Conservation (phyloP, 2,329 filamentous ascomycete species). For the Fusarium sp. region DNA sequence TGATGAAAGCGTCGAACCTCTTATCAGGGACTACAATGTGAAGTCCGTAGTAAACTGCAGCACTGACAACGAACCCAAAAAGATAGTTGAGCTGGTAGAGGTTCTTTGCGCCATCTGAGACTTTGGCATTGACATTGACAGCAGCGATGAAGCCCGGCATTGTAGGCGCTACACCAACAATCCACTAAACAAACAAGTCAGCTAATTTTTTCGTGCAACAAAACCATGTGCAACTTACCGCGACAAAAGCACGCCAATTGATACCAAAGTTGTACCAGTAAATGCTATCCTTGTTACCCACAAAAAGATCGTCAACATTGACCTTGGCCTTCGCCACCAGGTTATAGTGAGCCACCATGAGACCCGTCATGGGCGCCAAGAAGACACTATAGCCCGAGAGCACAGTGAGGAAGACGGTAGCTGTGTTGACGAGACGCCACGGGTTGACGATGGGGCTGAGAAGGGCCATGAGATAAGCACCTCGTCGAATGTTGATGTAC, state of each 20-base stretch:
- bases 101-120: constrained; percentile 51
- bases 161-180: constrained; percentile 51
- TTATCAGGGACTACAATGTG: constrained; percentile 45
- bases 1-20: constrained; percentile 45
- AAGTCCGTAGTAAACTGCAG: constrained; percentile 44
- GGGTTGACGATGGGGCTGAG: constrained; percentile 51
- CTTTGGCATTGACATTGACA: constrained; percentile 47
- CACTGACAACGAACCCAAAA: constrained; percentile 51
- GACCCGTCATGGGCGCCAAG: constrained; percentile 52
- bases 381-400: constrained; percentile 51
- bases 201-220: rapidly evolving
- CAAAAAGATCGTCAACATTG: constrained; percentile 50
- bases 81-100: constrained; percentile 53
- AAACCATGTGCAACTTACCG: constrained; percentile 44
- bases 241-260: constrained; percentile 53
- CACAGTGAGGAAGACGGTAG: constrained; percentile 50
- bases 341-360: constrained; percentile 52
- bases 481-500: constrained; percentile 52
- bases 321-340: constrained; percentile 48
- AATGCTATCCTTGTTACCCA: constrained; percentile 44
- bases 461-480: constrained; percentile 50
- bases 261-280: constrained; percentile 54
- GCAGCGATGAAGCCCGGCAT: constrained; percentile 56
- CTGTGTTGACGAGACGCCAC: constrained; percentile 51
- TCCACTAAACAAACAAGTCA: constrained; percentile 46